Conservation (phyloP, 2,329 filamentous ascomycete genomes). For the Cordyceps tenuipes region DNA sequence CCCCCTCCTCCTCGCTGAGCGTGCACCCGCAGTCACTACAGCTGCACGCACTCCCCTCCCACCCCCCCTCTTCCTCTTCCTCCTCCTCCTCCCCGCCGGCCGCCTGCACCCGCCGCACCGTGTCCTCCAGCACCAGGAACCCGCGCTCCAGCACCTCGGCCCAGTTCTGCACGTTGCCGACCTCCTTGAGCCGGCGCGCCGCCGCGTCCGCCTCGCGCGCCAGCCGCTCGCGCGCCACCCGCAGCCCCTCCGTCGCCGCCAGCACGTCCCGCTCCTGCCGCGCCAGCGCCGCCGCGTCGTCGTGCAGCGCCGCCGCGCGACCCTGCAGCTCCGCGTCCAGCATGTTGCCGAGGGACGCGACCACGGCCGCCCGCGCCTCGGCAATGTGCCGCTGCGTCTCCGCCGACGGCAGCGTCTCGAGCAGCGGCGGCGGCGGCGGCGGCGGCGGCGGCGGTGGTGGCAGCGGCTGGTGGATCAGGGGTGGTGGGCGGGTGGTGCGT, state of each 20-base stretch:
- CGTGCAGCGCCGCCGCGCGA: slow-evolving; percentile 61
- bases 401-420: slow-evolving; percentile 32
- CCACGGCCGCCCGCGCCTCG: slow-evolving; percentile 50
- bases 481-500: neutral
- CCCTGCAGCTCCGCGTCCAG: slow-evolving; percentile 60
- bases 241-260: slow-evolving; percentile 50
- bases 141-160: slow-evolving; percentile 70
- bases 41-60: slow-evolving; percentile 21
- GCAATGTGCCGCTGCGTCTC: slow-evolving; percentile 40
- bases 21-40: slow-evolving; percentile 30
- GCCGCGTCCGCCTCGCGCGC: slow-evolving; percentile 55
- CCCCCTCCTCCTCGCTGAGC: slow-evolving; percentile 13
- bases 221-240: slow-evolving; percentile 57
- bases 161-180: slow-evolving; percentile 81
- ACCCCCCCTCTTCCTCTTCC: no score
- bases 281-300: slow-evolving; percentile 55
- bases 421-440: slow-evolving; percentile 18
- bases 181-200: slow-evolving; percentile 61
- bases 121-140: slow-evolving; percentile 57
- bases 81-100: no score
- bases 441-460: slow-evolving; percentile 12
- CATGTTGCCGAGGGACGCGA: slow-evolving; percentile 59
- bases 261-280: slow-evolving; percentile 59
- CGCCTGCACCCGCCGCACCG: slow-evolving; percentile 45
- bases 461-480: neutral